These are phyloP conservation scores for Aegilops bicornis DNA, from an alignment of 176 grass and related monocot genomes.

Conservation along the genomic window DNA sequence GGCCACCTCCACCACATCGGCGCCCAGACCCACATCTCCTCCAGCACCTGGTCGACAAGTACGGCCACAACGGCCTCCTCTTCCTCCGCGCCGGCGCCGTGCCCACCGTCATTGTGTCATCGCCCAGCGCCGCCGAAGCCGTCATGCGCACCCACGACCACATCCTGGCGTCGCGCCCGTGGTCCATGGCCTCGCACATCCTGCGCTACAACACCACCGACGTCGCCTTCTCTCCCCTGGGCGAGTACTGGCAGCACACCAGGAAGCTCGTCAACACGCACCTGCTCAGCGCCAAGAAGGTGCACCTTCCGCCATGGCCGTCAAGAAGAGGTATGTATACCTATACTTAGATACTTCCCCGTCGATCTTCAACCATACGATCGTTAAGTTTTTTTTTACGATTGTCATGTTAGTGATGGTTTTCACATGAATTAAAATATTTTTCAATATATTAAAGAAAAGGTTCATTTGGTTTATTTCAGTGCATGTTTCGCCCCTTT, in stretches of 20 bases:
- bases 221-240: neutral
- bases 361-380: too few relatives aligned
- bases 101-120: neutral
- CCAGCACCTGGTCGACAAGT: neutral
- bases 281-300: neutral
- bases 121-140: neutral
- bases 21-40: neutral
- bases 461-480: too few relatives aligned
- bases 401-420: too few relatives aligned
- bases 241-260: conserved; percentile 1
- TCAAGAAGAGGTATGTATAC: neutral
- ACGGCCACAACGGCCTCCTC: neutral
- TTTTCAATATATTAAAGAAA: too few relatives aligned
- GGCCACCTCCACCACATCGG: neutral
- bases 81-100: neutral
- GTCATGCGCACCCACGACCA: conserved; percentile 15
- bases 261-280: neutral
- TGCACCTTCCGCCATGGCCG: neutral
- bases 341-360: too few relatives aligned
- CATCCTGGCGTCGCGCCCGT: neutral
- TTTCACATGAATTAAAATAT: too few relatives aligned
- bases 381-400: too few relatives aligned
- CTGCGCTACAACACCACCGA: neutral
- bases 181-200: conserved; percentile 3
- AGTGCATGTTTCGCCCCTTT: too few relatives aligned